Evolutionary conservation across 345 rosid genomes (phyloP), one percentile per base, ranked within the genome.

Genomic region (Noccaea caerulescens): DNA sequence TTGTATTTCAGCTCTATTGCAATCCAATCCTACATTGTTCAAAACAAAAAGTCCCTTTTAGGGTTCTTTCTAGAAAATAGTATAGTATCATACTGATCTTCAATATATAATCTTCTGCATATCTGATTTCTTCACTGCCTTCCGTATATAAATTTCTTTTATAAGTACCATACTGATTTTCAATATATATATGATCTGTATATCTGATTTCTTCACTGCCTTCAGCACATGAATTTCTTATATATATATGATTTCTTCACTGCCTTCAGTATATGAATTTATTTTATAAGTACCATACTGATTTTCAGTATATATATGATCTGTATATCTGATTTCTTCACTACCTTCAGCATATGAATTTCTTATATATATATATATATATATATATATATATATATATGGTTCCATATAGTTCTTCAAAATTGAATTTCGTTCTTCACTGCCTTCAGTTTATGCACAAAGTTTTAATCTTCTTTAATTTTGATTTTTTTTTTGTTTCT

Each of bases 61-160:
- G 30, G 45, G 7, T 27, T 53, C 16, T 20, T 43, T 47, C 55
- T 69, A 10, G 51, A 38, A 51, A 59, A 50, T 2, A 39, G 25
- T 71, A 23, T 41, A 10, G 30, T 59, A 33, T 13, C 18, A 60
- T 10, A 30, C n/a, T 46, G 39, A 46, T 70, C 11, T 37, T 16
- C n/a, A 36, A 3, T 39, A 36, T 67, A 43, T 47, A 13, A 8
- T 7, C 36, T 46, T 23, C 11, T 53, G 16, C 23, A n/a, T 51
- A 49, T 49, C 2, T 64, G 27, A 47, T 49, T 36, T 45, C 25
- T 27, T 27, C 30, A 3, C 30, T 27, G 30, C 4, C 30, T 27
- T 27, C 30, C 3, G 30, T 2, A 23, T 55, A 38, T 55, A 7
- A 4, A 33, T 33, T 33, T 4, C 7, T 4, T 5, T 27, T 14